phyloP scores from a whole-genome alignment of 495 filamentous ascomycete genomes.

The Talaromyces trachyspermus region DNA sequence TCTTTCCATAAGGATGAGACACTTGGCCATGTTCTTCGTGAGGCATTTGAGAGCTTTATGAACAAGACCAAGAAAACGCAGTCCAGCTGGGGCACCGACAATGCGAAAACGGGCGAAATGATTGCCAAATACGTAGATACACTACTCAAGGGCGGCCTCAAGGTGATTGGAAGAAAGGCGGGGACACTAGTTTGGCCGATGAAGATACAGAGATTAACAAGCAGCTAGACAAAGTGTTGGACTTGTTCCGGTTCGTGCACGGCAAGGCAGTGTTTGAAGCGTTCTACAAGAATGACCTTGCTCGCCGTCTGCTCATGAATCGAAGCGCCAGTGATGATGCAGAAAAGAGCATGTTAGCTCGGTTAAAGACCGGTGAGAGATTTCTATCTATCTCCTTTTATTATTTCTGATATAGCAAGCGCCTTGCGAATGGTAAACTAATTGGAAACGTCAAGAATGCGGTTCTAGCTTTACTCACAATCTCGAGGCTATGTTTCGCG shows the following conservation, averaged over 20 bases:
- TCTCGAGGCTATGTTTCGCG: slow-evolving; percentile 97
- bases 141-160: slow-evolving; percentile 79
- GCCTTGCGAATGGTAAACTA: too few species aligned
- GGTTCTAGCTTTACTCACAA: slow-evolving; percentile 92
- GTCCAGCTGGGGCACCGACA: slow-evolving; percentile 65
- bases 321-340: slow-evolving; percentile 90
- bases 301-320: slow-evolving; percentile 78
- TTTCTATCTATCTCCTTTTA: neutral
- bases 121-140: slow-evolving; percentile 95
- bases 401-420: neutral
- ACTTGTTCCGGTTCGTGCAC: slow-evolving; percentile 93
- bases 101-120: slow-evolving; percentile 95
- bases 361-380: slow-evolving; percentile 64
- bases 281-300: slow-evolving; percentile 97
- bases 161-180: slow-evolving; percentile 49
- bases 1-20: slow-evolving; percentile 68
- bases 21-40: slow-evolving; percentile 67
- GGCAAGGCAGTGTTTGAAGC: slow-evolving; percentile 97
- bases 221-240: slow-evolving; percentile 83
- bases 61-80: slow-evolving; percentile 67
- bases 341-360: slow-evolving; percentile 86
- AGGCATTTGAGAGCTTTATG: slow-evolving; percentile 83
- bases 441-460: slow-evolving; percentile 58
- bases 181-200: slow-evolving; percentile 57
- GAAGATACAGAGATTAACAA: slow-evolving; percentile 85